These are phyloP conservation scores for Hypoxylon rickii DNA, from an alignment of 495 filamentous ascomycete species.

Conservation along the genomic window DNA sequence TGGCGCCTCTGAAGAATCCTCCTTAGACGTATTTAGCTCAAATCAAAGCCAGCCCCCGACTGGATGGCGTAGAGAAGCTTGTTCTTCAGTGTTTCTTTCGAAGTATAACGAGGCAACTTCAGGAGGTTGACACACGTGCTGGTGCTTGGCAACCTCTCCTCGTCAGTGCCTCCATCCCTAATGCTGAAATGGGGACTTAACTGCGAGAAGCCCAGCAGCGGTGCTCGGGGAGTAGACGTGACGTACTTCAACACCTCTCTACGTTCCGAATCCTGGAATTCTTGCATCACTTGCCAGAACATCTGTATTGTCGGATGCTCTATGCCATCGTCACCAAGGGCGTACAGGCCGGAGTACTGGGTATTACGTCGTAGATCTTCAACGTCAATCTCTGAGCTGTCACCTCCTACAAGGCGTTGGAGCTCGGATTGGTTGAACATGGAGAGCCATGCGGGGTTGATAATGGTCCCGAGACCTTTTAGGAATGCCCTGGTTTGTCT, in stretches of 20 bases:
- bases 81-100: slow-evolving; percentile 63
- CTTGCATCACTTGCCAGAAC: slow-evolving; percentile 91
- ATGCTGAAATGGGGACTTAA: slow-evolving; percentile 89
- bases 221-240: slow-evolving; percentile 90
- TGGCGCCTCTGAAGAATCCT: background rate
- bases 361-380: slow-evolving; percentile 87
- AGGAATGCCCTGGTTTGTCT: slow-evolving; percentile 86
- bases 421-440: slow-evolving; percentile 99
- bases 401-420: slow-evolving; percentile 89
- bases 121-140: slow-evolving; percentile 97
- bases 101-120: slow-evolving; percentile 85
- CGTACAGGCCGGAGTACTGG: slow-evolving; percentile 83
- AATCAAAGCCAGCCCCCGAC: slow-evolving; percentile 92
- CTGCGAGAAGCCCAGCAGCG: slow-evolving; percentile 85
- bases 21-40: slow-evolving; percentile 59
- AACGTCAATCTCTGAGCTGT: slow-evolving; percentile 81
- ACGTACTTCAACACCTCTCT: slow-evolving; percentile 93
- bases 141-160: slow-evolving; percentile 82
- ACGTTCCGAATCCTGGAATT: slow-evolving; percentile 72
- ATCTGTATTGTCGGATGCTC: slow-evolving; percentile 84
- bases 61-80: slow-evolving; percentile 91
- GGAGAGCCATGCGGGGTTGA: slow-evolving; percentile 87
- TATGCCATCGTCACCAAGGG: slow-evolving; percentile 79
- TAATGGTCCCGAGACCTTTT: slow-evolving; percentile 80
- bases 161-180: slow-evolving; percentile 79